Base-by-base conservation (phyloP, 805 yeast genomes). In the Kodamaea leandrae region DNA sequence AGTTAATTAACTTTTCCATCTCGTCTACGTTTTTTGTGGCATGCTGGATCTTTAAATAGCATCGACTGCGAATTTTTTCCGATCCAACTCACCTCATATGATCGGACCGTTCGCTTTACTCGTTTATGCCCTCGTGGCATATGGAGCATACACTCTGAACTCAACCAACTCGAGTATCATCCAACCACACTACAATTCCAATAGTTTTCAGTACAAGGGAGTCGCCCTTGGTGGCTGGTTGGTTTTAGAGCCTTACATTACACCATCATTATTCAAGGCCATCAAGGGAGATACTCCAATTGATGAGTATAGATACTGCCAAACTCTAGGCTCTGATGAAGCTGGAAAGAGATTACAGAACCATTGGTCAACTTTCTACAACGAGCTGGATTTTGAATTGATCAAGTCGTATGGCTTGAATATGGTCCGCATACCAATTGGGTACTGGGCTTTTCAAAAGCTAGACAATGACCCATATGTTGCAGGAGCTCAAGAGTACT, bases 371-470 rank as follows among this genome's bases (percentile, higher is more conserved):
- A 59, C 77, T 0, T 82, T 78, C 71, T 76, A 77, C 45, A 76
- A 72, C 6, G 86, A 81, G 50, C 54, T 65, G 3, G 88, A 83
- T 57, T 78, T 83, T 47, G 51, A 58, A 19, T 63, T 67, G 28
- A 81, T 82, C 21, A 67, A 66, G 38, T 52, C 52, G 3, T 66
- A 64, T 50, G 88, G 87, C 0, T 72, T 83, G 47, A 82, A 83
- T 52, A 66, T 82, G 55, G 87, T 84, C n/a, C 64, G 93, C 36
- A 72, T 86, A 26, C 93, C 93, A 0, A 74, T 84, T 37, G 91
- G 91, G 2, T 85, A 85, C 58, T 86, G 95, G 93, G 86, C 90
- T 1, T 82, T 81, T 63, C 71, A 70, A 43, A 61, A 61, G 26
- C 35, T 58, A 62, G 41, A 63, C 9, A 59, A 55, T 23, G 88